Percentiles rank a stretch among this genome's conserved stretches.
phyloP scores from a whole-genome alignment of 768 basidiomycete species.

The Termitomyces sp. region DNA sequence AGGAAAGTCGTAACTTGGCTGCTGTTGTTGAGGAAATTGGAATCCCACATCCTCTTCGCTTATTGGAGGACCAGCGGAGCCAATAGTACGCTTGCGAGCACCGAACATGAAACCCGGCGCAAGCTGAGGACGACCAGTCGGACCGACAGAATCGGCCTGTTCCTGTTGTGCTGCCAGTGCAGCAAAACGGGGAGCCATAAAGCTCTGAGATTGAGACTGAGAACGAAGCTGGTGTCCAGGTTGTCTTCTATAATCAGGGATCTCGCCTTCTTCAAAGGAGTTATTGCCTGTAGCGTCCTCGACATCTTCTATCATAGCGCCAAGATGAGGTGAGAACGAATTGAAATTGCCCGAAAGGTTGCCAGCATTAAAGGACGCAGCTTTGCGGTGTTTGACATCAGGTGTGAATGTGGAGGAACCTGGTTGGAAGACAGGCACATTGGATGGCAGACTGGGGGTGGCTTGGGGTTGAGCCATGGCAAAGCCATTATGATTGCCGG shows the following conservation, averaged over 20 bases:
- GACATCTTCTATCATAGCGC: slow-evolving; percentile 78
- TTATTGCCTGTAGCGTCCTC: slow-evolving; percentile 49
- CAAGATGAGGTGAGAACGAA: slow-evolving; percentile 75
- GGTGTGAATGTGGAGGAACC: slow-evolving; percentile 53
- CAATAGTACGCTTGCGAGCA: slow-evolving; percentile 47
- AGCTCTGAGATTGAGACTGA: slow-evolving; percentile 79
- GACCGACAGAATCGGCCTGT: slow-evolving; percentile 55
- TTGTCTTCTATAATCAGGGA: slow-evolving; percentile 53
- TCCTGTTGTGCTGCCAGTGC: slow-evolving; percentile 74
- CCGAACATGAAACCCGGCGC: slow-evolving; percentile 94
- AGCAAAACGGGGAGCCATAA: slow-evolving; percentile 86
- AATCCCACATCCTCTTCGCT: slow-evolving; percentile 79
- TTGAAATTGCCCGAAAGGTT: slow-evolving; percentile 57
- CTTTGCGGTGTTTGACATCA: slow-evolving; percentile 76
- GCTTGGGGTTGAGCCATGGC: slow-evolving; percentile 46
- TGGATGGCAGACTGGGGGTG: slow-evolving; percentile 51
- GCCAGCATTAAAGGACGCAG: slow-evolving; percentile 63
- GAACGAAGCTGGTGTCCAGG: slow-evolving; percentile 64
- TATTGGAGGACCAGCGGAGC: slow-evolving; percentile 65
- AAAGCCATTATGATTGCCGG: slow-evolving; percentile 37
- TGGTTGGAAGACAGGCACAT: slow-evolving; percentile 74
- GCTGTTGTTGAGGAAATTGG: slow-evolving; percentile 64
- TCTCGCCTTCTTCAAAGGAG: slow-evolving; percentile 75
- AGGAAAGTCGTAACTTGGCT: slow-evolving; percentile 20
- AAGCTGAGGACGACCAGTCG: slow-evolving; percentile 81